Percentiles rank a stretch among this genome's conserved stretches.
phyloP scores from a whole-genome alignment of 1,139 yeast genomes.

The Groenewaldozyma auringiensis region DNA sequence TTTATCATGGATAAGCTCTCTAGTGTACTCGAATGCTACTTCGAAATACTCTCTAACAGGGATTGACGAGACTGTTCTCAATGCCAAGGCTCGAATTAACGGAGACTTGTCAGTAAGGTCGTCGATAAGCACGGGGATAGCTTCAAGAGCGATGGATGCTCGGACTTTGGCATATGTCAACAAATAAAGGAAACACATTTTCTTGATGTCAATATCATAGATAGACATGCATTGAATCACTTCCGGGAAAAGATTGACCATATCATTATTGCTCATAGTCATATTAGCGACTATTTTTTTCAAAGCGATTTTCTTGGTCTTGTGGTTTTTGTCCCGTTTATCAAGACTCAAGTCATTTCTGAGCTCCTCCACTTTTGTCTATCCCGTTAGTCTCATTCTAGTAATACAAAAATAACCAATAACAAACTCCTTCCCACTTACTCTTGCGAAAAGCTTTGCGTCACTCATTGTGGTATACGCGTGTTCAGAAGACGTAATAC shows the following conservation, averaged over 20 bases:
- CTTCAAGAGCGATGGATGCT: slow-evolving; percentile 48
- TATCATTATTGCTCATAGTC: slow-evolving; percentile 74
- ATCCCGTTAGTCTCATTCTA: background rate
- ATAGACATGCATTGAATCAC: slow-evolving; percentile 52
- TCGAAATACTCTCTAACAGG: slow-evolving; percentile 47
- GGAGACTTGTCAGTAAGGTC: slow-evolving; percentile 44
- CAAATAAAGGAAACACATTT: slow-evolving; percentile 49
- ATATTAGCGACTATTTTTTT: slow-evolving; percentile 77
- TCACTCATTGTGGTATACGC: slow-evolving; percentile 20
- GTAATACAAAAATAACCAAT: background rate
- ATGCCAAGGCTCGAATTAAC: slow-evolving; percentile 44
- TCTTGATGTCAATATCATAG: slow-evolving; percentile 65
- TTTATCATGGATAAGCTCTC: slow-evolving; percentile 39
- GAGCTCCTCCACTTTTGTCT: slow-evolving; percentile 42
- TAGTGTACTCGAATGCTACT: slow-evolving; percentile 37
- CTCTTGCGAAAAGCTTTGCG: slow-evolving; percentile 26
- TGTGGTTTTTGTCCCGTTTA: slow-evolving; percentile 41
- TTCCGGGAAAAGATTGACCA: slow-evolving; percentile 60
- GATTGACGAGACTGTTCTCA: slow-evolving; percentile 57
- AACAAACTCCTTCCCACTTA: slow-evolving; percentile 13
- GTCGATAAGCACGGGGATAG: slow-evolving; percentile 48
- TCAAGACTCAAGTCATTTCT: slow-evolving; percentile 49
- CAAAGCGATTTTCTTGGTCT: slow-evolving; percentile 52
- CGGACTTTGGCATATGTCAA: slow-evolving; percentile 52
- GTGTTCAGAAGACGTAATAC: background rate